Percentiles rank a stretch among this genome's conserved stretches.
Conservation (phyloP, 2,329 filamentous ascomycete genomes). For the Aspergillus oerlinghausenensis region DNA sequence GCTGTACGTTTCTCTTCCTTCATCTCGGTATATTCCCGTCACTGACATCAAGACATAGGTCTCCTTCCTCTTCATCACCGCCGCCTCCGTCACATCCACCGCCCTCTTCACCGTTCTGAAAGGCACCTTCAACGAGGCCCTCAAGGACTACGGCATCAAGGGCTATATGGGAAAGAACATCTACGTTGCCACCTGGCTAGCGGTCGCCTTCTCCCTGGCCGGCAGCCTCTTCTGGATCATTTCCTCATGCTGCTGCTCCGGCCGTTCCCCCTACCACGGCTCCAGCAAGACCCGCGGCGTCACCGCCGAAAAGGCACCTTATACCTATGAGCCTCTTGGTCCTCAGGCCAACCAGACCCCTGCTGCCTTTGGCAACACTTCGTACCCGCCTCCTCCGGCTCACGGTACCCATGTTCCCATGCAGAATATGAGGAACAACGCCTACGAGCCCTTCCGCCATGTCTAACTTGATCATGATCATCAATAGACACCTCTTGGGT, state of each 20-base stretch:
- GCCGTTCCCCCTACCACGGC: constrained; percentile 50
- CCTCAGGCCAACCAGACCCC: constrained; percentile 19
- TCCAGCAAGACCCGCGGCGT: constrained; percentile 36
- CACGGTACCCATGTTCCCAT: constrained; percentile 21
- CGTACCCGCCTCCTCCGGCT: constrained; percentile 23
- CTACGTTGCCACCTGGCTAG: constrained; percentile 72
- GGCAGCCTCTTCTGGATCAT: constrained; percentile 87
- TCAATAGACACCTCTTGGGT: too few relatives aligned
- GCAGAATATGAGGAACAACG: constrained; percentile 21
- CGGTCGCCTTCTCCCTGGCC: constrained; percentile 68
- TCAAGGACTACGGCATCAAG: constrained; percentile 67
- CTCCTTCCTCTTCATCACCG: constrained; percentile 55
- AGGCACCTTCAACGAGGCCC: constrained; percentile 61
- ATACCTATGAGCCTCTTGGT: constrained; percentile 55
- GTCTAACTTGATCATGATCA: constrained; percentile 18
- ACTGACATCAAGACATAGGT: constrained; percentile 31
- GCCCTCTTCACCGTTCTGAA: constrained; percentile 67
- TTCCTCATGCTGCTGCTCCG: constrained; percentile 86
- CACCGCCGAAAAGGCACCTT: constrained; percentile 56
- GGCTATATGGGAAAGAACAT: constrained; percentile 64
- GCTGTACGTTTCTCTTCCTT: constrained; percentile 53
- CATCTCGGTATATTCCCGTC: constrained; percentile 5
- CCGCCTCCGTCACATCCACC: constrained; percentile 68
- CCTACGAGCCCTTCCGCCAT: constrained; percentile 38
- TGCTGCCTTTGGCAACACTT: constrained; percentile 19